A percentile compares a stretch with the other conserved stretches of the same genome.
These are phyloP conservation scores for Syzygium jambos DNA, from an alignment of 345 rosid species.

Conservation along the genomic window DNA sequence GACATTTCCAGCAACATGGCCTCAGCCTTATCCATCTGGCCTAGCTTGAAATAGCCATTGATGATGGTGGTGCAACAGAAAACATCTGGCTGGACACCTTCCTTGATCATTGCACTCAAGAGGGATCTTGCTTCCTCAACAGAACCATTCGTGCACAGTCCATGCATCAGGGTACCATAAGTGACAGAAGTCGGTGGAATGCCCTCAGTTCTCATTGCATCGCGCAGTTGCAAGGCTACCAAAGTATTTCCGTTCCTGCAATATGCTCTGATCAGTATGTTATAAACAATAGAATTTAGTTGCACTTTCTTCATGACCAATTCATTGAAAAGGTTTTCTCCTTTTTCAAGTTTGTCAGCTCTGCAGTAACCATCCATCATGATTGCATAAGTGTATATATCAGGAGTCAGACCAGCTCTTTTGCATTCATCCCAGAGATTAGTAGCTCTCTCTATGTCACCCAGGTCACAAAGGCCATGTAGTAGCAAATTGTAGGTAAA, in stretches of 20 bases:
- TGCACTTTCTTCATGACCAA: constrained; percentile 27
- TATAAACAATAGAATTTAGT: constrained; percentile 51
- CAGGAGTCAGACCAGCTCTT: constrained; percentile 35
- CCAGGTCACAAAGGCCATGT: constrained; percentile 37
- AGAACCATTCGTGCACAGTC: constrained; percentile 45
- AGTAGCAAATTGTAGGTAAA: constrained; percentile 51
- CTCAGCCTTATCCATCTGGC: constrained; percentile 53
- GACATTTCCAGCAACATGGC: constrained; percentile 52
- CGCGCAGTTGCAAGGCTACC: constrained; percentile 39
- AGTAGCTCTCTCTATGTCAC: constrained; percentile 56
- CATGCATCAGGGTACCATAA: constrained; percentile 63
- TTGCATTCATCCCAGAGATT: constrained; percentile 50
- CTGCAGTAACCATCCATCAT: constrained; percentile 73
- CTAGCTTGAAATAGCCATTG: constrained; percentile 61
- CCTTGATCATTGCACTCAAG: constrained; percentile 50
- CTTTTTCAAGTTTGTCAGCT: constrained; percentile 56
- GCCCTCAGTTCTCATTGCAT: constrained; percentile 58
- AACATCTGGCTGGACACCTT: constrained; percentile 57
- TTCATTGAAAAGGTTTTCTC: constrained; percentile 48
- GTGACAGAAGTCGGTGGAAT: constrained; percentile 41
- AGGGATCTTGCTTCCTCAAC: constrained; percentile 45
- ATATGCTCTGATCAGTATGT: constrained; percentile 46
- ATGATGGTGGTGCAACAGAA: constrained; percentile 69
- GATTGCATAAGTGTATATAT: constrained; percentile 52
- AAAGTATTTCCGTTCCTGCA: constrained; percentile 41